Base-by-base conservation (phyloP, 208 protist species). In the Lotmaria passim region DNA sequence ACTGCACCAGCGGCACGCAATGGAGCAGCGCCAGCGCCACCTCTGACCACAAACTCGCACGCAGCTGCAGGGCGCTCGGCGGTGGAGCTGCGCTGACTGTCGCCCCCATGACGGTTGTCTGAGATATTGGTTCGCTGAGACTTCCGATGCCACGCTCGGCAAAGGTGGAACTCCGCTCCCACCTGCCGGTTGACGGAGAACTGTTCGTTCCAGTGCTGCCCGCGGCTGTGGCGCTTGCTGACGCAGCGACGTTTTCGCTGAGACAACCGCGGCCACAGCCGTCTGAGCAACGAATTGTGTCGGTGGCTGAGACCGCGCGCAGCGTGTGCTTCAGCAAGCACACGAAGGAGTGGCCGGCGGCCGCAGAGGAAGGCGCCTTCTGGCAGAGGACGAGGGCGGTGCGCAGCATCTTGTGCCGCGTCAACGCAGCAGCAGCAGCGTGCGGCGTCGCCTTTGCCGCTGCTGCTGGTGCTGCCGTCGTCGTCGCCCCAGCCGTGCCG, bases 1-100 rank as follows among this genome's bases (percentile, higher is more conserved):
- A 87, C 21, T 41, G 48, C 30, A 79, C 69, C 36, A 73, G 63
- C 33, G 76, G 67, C 26, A 87, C 63, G 55, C 69, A 38, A 58
- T 87, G 77, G 34, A 87, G 74, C 48, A 83, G 33, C 36, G 82
- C 73, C 39, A 87, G 48, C 41, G 74, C 58, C 23, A 75, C 47
- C 60, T 72, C 51, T 41, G 47, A 31, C 56, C 68, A 63, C 24
- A 74, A 47, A 24, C 47, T 41, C n/a, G 69, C 47, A 23, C 71
- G 71, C 38, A 65, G 43, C 23, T 48, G 39, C 44, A 46, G 34
- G 21, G 65, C 17, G 56, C 43, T 46, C 28, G 39, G 63, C 33
- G 38, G 53, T n/a, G 39, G 4, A 1, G 47, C 36, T n/a, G 63
- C 31, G 8, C 19, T 1, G 3, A 48, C 19, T 19, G 39, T 24